Evolutionary conservation across 768 basidiomycete species (phyloP).

Genomic region (Gymnopilus dilepis): DNA sequence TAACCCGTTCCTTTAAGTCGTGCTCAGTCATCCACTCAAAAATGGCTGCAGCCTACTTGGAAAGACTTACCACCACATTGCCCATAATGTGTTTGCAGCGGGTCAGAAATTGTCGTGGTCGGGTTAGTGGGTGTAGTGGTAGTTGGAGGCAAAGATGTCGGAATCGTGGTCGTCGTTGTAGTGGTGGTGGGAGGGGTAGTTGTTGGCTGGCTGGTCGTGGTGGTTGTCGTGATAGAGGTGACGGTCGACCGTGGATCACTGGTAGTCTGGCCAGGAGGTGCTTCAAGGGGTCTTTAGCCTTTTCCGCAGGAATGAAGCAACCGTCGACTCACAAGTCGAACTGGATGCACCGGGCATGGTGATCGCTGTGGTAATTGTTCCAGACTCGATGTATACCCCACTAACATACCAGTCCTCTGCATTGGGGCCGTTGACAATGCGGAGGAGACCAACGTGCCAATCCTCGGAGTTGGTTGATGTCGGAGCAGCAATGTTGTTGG

Average conservation of each 20-base stretch:
- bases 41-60: too few relatives aligned
- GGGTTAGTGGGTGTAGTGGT: neutral
- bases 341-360: constrained; percentile 35
- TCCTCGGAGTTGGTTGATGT: constrained; percentile 64
- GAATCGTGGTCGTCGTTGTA: neutral
- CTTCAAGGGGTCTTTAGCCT: neutral
- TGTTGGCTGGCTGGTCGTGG: constrained; percentile 17
- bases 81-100: neutral
- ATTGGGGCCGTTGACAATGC: constrained; percentile 50
- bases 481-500: constrained; percentile 49
- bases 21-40: neutral
- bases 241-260: constrained; percentile 1
- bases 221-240: constrained; percentile 22
- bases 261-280: neutral
- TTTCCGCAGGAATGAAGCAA: neutral
- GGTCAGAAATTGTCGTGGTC: neutral
- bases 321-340: too few relatives aligned
- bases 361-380: constrained; percentile 57
- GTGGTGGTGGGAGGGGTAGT: neutral
- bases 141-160: too few relatives aligned
- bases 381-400: constrained; percentile 65
- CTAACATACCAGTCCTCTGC: constrained; percentile 65
- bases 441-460: constrained; percentile 67
- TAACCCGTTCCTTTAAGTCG: constrained; percentile 42
- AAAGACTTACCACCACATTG: neutral